Base-by-base conservation (phyloP, 352 stramenopile genomes). In the Globisporangium emineosum region DNA sequence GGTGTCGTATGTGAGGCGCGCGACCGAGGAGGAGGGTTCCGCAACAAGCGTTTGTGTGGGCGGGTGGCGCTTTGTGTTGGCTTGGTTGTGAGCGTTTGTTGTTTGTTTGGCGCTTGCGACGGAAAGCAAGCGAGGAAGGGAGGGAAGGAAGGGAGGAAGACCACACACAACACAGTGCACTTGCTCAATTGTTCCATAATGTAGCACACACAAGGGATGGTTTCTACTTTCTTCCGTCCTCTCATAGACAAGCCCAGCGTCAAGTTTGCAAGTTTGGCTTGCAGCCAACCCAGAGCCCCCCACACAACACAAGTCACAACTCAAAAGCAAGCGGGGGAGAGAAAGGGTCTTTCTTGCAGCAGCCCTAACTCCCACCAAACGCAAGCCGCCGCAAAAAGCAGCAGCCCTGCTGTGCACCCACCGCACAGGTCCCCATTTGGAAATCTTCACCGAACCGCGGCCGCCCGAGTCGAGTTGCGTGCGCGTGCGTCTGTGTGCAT, bases 401-500 rank as follows among this genome's bases (percentile, higher is more conserved):
- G 37, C 37, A n/a, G n/a, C n/a, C n/a, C n/a, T n/a, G n/a, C 37
- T 45, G 37, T 17, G 40, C 40, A 47, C 40, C 40, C 40, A 47
- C 40, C 33, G 2, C 33, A 40, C 33, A 15, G 10, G 33, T 37
- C 43, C 17, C 57, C 43, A 58, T 65, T 65, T 58, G 59, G n/a
- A 57, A 65, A 58, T 65, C 50, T 65, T 65, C 59, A 65, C 59
- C 59, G 59, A 65, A 65, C 59, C 59, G 55, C 43, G 53, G 8
- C 7, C 43, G n/a, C 19, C 7, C 19, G 6, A 30, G 27, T 25
- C 29, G 51, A 57, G 51, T 57, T 57, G 51, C 51, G 51, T 52
- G 57, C 57, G 55, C 35, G 35, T 30, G 40, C 54, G 49, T 33
- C 37, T 60, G 55, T 47, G 40, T 47, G 40, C 40, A 47, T 47